Evolutionary conservation across 2,329 filamentous ascomycete species (phyloP).

Genomic region (Sclerotinia glacialis): DNA sequence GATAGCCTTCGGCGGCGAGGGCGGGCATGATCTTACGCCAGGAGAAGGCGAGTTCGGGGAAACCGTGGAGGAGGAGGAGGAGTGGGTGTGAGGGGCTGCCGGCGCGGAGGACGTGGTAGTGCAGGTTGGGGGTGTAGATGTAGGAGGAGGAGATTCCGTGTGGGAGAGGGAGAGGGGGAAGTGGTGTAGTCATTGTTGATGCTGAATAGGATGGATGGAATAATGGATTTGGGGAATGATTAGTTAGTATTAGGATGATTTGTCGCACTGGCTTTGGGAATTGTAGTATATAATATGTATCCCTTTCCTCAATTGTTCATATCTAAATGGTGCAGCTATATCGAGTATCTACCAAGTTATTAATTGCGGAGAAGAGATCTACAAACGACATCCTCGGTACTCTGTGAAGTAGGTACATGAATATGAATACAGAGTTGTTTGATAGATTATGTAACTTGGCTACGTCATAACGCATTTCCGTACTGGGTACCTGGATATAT

Average conservation of each 20-base stretch:
- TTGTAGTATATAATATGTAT: too few relatives aligned
- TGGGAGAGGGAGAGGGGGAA: neutral
- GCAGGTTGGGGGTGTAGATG: neutral
- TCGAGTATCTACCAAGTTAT: too few relatives aligned
- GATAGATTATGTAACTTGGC: too few relatives aligned
- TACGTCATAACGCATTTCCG: neutral
- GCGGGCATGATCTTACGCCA: slow-evolving; percentile 62
- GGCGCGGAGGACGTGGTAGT: slow-evolving; percentile 58
- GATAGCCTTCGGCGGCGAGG: slow-evolving; percentile 59
- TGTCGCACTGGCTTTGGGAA: neutral
- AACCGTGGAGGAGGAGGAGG: slow-evolving; percentile 63
- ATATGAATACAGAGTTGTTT: neutral
- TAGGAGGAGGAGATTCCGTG: neutral
- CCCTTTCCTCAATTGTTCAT: too few relatives aligned
- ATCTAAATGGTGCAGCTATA: too few relatives aligned
- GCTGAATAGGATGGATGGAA: neutral
- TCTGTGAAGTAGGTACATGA: neutral
- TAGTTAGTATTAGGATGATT: neutral
- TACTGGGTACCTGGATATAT: neutral
- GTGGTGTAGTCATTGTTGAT: neutral
- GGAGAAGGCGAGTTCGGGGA: slow-evolving; percentile 66
- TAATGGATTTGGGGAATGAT: too few relatives aligned
- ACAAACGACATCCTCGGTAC: too few relatives aligned
- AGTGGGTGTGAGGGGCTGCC: slow-evolving; percentile 50
- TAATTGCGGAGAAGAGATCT: too few relatives aligned